Base-by-base conservation (phyloP, 208 protist genomes). In the Crithidia bombi region DNA sequence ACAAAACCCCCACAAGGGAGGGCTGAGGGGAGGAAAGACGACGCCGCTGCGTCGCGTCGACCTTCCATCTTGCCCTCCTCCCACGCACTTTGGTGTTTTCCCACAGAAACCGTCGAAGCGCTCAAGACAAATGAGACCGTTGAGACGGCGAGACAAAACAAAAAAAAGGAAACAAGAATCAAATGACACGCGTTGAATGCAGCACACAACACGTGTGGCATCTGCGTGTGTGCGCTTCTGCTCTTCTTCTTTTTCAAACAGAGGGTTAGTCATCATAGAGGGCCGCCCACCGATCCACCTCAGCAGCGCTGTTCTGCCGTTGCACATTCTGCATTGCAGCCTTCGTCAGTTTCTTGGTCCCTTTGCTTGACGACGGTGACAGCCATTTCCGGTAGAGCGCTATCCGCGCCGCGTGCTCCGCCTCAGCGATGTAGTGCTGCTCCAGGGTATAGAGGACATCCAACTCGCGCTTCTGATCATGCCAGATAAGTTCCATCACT, bases 351-450 rank as follows among this genome's bases (percentile, higher is more conserved):
- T 35, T 4, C 23, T 7, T 6, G 5, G 15, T 11, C n/a, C n/a
- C n/a, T n/a, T n/a, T n/a, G n/a, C n/a, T n/a, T n/a, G n/a, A n/a
- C 21, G 38, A 35, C 2, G 56, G 54, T 7, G 2, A 10, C 38
- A 49, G 11, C 46, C 39, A 75, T 2, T 9, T 6, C n/a, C 10
- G 26, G 46, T 75, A 72, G 41, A 73, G 50, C 21, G 4, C 23
- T 11, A 79, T n/a, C 1, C 68, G 49, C 36, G 62, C 38, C 25
- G 59, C 23, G 70, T 80, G 72, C 56, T 72, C 47, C n/a, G 44
- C 25, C 51, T 78, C 72, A n/a, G 55, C 65, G 10, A 82, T 73
- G 23, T 65, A 75, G 19, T 84, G 78, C 30, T 73, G 67, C 62
- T 80, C 36, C 15, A 75, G 58, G 19, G 57, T 30, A 41, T 55